Evolutionary conservation across 441 rosid species (phyloP).

Genomic region (Bocquillonia castaneifolia): DNA sequence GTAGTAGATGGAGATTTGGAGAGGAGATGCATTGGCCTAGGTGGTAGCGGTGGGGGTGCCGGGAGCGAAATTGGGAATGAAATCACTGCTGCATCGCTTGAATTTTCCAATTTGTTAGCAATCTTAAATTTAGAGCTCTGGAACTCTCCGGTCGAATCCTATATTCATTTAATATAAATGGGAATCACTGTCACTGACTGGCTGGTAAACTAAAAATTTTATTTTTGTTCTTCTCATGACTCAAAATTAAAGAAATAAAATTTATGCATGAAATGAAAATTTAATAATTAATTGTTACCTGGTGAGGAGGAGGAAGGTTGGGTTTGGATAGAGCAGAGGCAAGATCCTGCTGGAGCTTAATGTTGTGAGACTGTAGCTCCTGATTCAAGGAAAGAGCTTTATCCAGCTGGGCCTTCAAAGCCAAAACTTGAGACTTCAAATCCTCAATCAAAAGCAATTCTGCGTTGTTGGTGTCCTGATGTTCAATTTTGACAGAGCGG

Average conservation of each 20-base stretch:
- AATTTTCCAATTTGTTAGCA: slow-evolving; percentile 56
- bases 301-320: slow-evolving; percentile 33
- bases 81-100: slow-evolving; percentile 43
- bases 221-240: not conserved
- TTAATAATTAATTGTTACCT: slow-evolving; percentile 30
- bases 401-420: slow-evolving; percentile 52
- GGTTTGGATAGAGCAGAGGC: slow-evolving; percentile 56
- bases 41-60: slow-evolving; percentile 17
- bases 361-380: slow-evolving; percentile 50
- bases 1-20: slow-evolving; percentile 27
- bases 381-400: slow-evolving; percentile 46
- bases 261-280: not conserved
- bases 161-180: slow-evolving; percentile 11
- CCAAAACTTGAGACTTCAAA: slow-evolving; percentile 49
- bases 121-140: slow-evolving; percentile 56
- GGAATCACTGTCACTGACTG: slow-evolving; percentile 1
- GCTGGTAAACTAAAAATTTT: not conserved
- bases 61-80: slow-evolving; percentile 31
- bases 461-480: too few relatives aligned
- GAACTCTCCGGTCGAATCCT: slow-evolving; percentile 41
- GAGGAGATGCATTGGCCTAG: slow-evolving; percentile 8
- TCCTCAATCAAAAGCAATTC: slow-evolving; percentile 55
- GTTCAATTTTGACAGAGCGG: too few relatives aligned
- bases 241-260: not conserved
- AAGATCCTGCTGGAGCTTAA: slow-evolving; percentile 54